Base-by-base conservation (phyloP, 2,329 filamentous ascomycete genomes). In the Ceratocystis albifundus region DNA sequence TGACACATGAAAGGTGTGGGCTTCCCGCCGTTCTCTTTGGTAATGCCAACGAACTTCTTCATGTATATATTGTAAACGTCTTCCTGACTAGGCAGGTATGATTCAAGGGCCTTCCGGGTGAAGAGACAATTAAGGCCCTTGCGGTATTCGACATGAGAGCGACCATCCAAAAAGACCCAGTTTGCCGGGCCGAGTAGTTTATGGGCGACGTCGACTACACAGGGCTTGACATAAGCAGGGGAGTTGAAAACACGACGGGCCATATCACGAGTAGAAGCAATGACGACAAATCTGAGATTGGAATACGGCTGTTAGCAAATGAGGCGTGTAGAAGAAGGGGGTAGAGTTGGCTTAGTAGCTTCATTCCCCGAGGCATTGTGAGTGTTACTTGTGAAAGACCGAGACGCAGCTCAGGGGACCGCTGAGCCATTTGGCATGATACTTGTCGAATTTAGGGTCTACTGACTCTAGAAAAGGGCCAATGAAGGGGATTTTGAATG, bases 131-230 rank as follows among this genome's bases (percentile, higher is more conserved):
- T 97, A 71, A 99, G 81, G 65, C 94, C 94, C 80, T 96, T 97
- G 75, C 94, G 92, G 79, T 94, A 99, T 73, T 97, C 94, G 71
- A 96, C 90, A 73, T 99, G 94, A 48, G 86, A 85, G 78, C 92
- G 95, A 73, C 94, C 94, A 74, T 97, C 93, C 70, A 99, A 80
- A 78, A 97, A 97, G 20, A 97, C 94, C 90, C 92, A 99, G 80
- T 96, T 96, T 72, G 88, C 88, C 69, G 86, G 83, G 68, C 94
- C 89, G 64, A 99, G 85, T 63, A 99, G 88, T 80, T 97, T 97
- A 77, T 90, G 87, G 22, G 94, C 94, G 68, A 88, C 86, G 75
- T 97, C 93, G 70, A 99, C 94, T 69, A 99, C 92, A 74, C 92
- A 97, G 53, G 94, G 94, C 80, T 96, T 96, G 75, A 96, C 91